Conservation (phyloP, 192 early-diverging fungal species). For the Gigaspora rosea region DNA sequence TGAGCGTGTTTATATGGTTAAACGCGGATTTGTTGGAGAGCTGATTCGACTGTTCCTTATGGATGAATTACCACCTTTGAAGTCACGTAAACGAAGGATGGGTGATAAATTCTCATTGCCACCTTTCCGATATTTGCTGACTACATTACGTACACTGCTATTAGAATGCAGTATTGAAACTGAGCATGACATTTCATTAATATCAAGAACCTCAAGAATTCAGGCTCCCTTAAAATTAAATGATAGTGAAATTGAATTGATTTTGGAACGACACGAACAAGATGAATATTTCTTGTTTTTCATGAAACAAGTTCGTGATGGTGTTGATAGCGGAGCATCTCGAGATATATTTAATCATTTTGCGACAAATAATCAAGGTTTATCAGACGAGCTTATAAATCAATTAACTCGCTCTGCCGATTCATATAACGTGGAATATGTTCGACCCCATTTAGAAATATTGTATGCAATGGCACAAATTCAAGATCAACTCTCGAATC, state of each 20-base stretch:
- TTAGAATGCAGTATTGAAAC: constrained; percentile 35
- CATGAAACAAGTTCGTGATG: constrained; percentile 25
- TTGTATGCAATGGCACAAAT: constrained; percentile 18
- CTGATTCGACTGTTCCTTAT: constrained; percentile 41
- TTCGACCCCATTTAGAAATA: constrained; percentile 22
- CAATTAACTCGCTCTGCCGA: constrained; percentile 24
- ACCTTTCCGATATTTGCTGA: constrained; percentile 41
- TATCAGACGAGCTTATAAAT: constrained; percentile 23
- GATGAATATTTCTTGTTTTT: constrained; percentile 25
- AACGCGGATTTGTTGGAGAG: constrained; percentile 38
- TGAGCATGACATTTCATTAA: too few species aligned
- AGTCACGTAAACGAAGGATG: constrained; percentile 46
- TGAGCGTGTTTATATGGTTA: constrained; percentile 39
- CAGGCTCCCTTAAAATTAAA: constrained; percentile 16
- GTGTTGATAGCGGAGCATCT: not conserved
- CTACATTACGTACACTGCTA: constrained; percentile 38
- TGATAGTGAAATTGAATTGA: not conserved
- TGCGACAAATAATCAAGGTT: constrained; percentile 5
- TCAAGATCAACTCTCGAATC: not conserved
- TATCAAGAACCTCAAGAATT: not conserved
- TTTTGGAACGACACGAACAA: constrained; percentile 14
- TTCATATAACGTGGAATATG: constrained; percentile 13
- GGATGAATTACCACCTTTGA: constrained; percentile 39
- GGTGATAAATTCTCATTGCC: constrained; percentile 53
- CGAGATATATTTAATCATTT: constrained; percentile 23